Evolutionary conservation across 805 yeast species (phyloP), one percentile per base, ranked within the genome.

Genomic region (Kuraishia capsulata): DNA sequence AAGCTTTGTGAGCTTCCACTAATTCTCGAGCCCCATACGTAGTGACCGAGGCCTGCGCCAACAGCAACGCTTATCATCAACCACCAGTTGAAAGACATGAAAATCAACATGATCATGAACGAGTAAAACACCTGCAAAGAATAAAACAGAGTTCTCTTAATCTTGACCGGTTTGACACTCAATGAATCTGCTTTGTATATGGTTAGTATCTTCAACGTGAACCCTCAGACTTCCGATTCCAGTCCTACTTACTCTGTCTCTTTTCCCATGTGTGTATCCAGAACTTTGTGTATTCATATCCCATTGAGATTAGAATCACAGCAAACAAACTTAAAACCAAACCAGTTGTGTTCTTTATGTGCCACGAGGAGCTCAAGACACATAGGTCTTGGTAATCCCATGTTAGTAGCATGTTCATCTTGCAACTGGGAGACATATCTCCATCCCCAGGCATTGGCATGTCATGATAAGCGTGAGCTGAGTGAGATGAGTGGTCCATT

Each of bases 61-160:
- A 54, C 37, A 21, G 57, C 62, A 29, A 65, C 69, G 2, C 71
- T 59, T 21, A 59, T 32, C 73, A 68, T 68, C 30, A 66, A 52
- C 70, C 71, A 68, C 36, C 64, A 56, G 43, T 68, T 68, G 48
- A 64, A 68, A 8, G 67, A 62, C 74, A 68, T 68, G 41, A 68
- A 68, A 10, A 68, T 61, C 45, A 68, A 54, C 74, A 68, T 68
- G 45, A 68, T 58, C 49, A 64, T 51, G 40, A 68, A 65, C 3
- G 70, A 64, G 45, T 62, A 65, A 14, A 65, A 63, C n/a, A 67
- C 69, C 40, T 60, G 54, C 14, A 61, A 18, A 1, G 68, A 71
- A 42, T 68, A 67, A 11, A 62, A 37, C 2, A 51, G n/a, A 2
- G 67, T 51, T 35, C 52, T 59, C 40, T 44, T 52, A 2, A 35